phyloP scores from a whole-genome alignment of 169 alveolate genomes.

The Eimeria necatrix region DNA sequence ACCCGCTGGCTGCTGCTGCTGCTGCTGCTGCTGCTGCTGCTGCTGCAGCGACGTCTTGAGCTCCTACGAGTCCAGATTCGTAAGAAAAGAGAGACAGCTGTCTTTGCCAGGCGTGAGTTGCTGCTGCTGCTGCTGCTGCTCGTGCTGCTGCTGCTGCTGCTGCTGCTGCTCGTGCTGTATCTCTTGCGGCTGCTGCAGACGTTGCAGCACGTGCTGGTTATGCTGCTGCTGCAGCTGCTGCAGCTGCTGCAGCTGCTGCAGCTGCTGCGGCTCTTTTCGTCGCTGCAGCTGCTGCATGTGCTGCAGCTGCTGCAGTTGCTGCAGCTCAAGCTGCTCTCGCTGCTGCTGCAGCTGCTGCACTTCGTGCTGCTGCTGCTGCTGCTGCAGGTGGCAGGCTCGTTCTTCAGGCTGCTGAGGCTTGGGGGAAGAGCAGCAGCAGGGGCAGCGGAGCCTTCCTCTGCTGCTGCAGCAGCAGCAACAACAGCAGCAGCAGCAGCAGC shows the following conservation, averaged over 20 bases:
- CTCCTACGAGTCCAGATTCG: not conserved
- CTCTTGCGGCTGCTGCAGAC: not conserved
- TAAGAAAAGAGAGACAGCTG: not conserved
- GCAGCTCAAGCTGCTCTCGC: not conserved
- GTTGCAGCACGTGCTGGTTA: not conserved
- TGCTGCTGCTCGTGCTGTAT: not conserved
- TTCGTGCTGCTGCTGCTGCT: not conserved
- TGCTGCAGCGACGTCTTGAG: constrained; percentile 23
- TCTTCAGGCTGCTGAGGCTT: not conserved
- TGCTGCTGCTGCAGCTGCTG: not conserved
- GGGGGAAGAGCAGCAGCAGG: not conserved
- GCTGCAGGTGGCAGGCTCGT: constrained; percentile 32
- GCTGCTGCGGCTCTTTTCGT: not conserved
- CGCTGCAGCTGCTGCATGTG: too few relatives aligned
- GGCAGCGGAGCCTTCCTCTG: not conserved
- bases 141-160: not conserved
- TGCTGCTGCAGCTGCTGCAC: not conserved
- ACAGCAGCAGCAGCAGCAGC: not conserved
- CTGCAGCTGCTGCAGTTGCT: not conserved
- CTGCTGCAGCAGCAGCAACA: not conserved
- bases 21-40: too few relatives aligned
- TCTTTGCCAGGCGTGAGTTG: constrained; percentile 6
- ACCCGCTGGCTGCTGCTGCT: too few relatives aligned
- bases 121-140: not conserved
- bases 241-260: not conserved